These are phyloP conservation scores for Metschnikowia arizonensis DNA, from an alignment of 805 yeast genomes.

Conservation along the genomic window DNA sequence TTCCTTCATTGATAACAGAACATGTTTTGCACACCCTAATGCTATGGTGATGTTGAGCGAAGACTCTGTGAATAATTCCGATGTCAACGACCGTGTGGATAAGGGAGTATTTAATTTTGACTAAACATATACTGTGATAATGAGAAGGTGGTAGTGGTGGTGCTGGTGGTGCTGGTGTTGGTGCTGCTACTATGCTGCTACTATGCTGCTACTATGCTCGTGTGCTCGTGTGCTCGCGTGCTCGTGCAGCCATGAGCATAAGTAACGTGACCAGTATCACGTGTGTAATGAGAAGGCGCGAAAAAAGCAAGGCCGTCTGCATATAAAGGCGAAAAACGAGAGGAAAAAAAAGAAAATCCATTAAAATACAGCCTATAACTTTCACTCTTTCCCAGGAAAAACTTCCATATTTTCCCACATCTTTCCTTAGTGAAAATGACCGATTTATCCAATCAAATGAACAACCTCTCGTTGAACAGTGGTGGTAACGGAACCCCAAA, in stretches of 20 bases:
- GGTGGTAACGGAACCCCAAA: constrained; percentile 23
- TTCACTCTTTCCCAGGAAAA: constrained; percentile 5
- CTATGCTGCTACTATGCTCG: no score
- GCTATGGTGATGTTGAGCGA: constrained; percentile 28
- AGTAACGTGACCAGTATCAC: no score
- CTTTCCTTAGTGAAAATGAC: constrained; percentile 41
- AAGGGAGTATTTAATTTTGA: constrained; percentile 3
- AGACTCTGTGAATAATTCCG: constrained; percentile 10
- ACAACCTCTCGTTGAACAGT: constrained; percentile 49
- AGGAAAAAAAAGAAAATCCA: constrained; percentile 4
- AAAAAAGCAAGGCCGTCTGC: constrained; percentile 2
- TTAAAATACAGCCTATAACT: background rate
- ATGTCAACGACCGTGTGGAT: constrained; percentile 4
- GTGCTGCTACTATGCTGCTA: no score
- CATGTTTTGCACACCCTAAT: constrained; percentile 43
- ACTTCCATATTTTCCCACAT: background rate
- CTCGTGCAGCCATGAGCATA: no score
- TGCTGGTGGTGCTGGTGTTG: no score
- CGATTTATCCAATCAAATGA: constrained; percentile 54
- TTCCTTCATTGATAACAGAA: constrained; percentile 30
- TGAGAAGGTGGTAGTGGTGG: no score
- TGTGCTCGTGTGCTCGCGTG: no score
- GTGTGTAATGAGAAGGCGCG: constrained; percentile 6
- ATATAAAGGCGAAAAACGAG: constrained; percentile 5
- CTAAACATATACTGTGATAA: no score